These are phyloP conservation scores for Starmerella scarabaei DNA, from an alignment of 805 yeast species.

Conservation along the genomic window DNA sequence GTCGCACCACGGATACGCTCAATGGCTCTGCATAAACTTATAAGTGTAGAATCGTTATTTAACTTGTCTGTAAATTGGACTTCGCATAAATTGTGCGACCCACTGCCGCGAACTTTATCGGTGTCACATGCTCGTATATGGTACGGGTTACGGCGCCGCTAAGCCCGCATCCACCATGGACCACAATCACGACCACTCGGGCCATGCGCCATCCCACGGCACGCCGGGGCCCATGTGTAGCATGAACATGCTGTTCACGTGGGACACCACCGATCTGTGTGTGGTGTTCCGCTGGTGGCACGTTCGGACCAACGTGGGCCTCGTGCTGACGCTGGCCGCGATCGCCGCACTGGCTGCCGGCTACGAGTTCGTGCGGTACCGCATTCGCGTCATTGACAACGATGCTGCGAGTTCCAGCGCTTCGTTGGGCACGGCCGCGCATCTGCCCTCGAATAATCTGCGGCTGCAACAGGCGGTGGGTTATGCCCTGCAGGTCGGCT, in stretches of 20 bases:
- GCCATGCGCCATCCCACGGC: too few species aligned
- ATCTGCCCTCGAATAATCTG: not conserved
- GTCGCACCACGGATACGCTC: too few species aligned
- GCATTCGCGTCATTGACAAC: constrained; percentile 17
- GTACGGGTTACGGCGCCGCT: too few species aligned
- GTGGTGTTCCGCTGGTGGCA: constrained; percentile 75
- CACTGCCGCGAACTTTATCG: too few species aligned
- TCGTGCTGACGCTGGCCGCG: constrained; percentile 40
- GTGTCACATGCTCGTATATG: too few species aligned
- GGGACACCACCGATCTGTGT: constrained; percentile 64
- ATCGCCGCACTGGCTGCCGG: constrained; percentile 39
- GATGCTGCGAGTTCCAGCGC: constrained; percentile 2
- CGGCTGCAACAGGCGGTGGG: constrained; percentile 16
- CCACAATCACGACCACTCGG: not conserved
- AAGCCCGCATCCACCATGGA: too few species aligned
- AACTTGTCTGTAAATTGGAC: too few species aligned
- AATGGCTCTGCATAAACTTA: too few species aligned
- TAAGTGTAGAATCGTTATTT: too few species aligned
- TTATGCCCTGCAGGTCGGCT: constrained; percentile 23
- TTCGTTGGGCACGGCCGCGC: constrained; percentile 2
- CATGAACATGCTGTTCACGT: constrained; percentile 53
- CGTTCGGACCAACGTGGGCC: constrained; percentile 38
- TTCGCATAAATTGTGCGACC: too few species aligned
- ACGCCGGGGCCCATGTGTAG: constrained; percentile 10
- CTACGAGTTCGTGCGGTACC: constrained; percentile 45